Evolutionary conservation across 2,329 filamentous ascomycete species (phyloP).

Genomic region (Malbranchea zuffiana): DNA sequence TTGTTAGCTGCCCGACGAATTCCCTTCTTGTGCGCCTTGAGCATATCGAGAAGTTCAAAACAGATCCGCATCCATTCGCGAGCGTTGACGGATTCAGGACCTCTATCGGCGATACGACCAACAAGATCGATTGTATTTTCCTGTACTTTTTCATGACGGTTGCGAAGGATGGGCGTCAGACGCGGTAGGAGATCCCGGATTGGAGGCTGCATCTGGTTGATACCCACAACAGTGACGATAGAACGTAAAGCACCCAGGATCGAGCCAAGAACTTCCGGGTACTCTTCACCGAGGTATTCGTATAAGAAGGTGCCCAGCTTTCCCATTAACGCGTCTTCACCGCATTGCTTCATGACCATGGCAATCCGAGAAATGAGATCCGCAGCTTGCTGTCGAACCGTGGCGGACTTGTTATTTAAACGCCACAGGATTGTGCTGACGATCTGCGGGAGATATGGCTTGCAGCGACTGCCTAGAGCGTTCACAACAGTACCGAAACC

Average conservation of each 20-base stretch:
- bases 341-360: conserved; percentile 98
- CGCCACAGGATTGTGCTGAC: conserved; percentile 94
- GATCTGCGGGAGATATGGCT: conserved; percentile 92
- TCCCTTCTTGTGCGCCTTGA: conserved; percentile 99
- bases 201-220: conserved; percentile 94
- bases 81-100: conserved; percentile 90
- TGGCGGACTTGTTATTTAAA: conserved; percentile 94
- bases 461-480: conserved; percentile 82
- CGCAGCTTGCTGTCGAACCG: conserved; percentile 90
- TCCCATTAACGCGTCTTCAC: conserved; percentile 88
- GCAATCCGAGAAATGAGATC: conserved; percentile 95
- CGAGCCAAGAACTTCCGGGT: conserved; percentile 91
- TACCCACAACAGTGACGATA: conserved; percentile 95
- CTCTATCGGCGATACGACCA: conserved; percentile 92
- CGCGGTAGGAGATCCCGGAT: conserved; percentile 93
- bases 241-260: conserved; percentile 90
- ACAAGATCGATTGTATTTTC: conserved; percentile 98
- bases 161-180: conserved; percentile 93
- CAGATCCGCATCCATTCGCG: conserved; percentile 99
- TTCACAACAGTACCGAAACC: conserved; percentile 97
- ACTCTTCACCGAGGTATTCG: conserved; percentile 97
- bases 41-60: conserved; percentile 97
- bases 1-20: conserved; percentile 98
- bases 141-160: conserved; percentile 97
- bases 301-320: conserved; percentile 92